Base-by-base conservation (phyloP, 208 protist species). In the Trypanosoma brucei region DNA sequence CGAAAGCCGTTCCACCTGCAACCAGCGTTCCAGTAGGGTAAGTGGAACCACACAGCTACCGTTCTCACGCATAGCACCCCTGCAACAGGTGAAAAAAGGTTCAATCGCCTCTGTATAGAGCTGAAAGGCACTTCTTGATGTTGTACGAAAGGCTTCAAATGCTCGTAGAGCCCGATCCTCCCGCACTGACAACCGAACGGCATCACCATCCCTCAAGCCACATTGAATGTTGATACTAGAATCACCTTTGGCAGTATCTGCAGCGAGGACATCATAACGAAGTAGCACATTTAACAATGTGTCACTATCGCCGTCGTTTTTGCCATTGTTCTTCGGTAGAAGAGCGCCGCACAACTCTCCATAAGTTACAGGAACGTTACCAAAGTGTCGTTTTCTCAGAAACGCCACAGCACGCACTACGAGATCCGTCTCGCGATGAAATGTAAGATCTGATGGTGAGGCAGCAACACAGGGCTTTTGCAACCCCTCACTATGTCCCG, bases 401-500 rank as follows among this genome's bases (percentile, higher is more conserved):
- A 68, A 73, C 6, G 46, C 35, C 39, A 73, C 68, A 40, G 40
- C 52, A 40, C 68, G 68, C n/a, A 67, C 48, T 44, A 73, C 61
- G 48, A 67, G 36, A 38, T 73, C 60, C 2, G 67, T 34, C 3
- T 73, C 60, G 14, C 56, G 68, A 46, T 54, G 14, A 48, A 66
- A 67, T 1, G 42, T 11, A 46, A 14, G 42, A 11, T 14, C 42
- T 6, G 42, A 6, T 46, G 42, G 42, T 14, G 42, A 46, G 11
- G 42, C 6, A 46, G 42, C 42, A 6, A 22, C 22, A 22, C 22
- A 22, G 22, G 8, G 42, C 42, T 46, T 6, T 11, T 46, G 42
- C 6, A 11, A 46, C 1, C 36, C 13, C 37, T 56, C 38, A 50
- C 50, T 54, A 52, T 30, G 11, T 3, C 36, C 45, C 37, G n/a